A percentile compares a stretch with the other conserved stretches of the same genome.
phyloP scores from a whole-genome alignment of 2,329 filamentous ascomycete species.

The Monascus ruber region DNA sequence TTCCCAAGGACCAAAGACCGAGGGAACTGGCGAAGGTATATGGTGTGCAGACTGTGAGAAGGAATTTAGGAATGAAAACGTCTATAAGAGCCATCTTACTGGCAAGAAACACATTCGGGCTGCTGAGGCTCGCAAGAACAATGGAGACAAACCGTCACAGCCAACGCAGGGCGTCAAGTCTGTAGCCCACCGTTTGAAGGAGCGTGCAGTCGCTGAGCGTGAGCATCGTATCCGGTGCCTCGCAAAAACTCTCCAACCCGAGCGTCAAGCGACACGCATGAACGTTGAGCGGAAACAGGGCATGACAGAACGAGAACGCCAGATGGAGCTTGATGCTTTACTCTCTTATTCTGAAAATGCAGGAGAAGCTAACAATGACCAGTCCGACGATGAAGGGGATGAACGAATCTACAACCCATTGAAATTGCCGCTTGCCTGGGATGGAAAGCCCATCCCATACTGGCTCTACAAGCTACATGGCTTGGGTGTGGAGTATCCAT shows the following conservation, averaged over 20 bases:
- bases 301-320: conserved; percentile 92
- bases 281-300: conserved; percentile 95
- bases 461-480: conserved; percentile 98
- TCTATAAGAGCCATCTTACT: conserved; percentile 77
- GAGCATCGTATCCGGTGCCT: conserved; percentile 76
- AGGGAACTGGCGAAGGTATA: conserved; percentile 54
- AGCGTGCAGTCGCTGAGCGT: conserved; percentile 78
- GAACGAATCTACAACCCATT: conserved; percentile 94
- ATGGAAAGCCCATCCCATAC: conserved; percentile 96
- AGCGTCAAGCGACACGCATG: conserved; percentile 77
- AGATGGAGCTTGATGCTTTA: conserved; percentile 83
- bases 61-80: conserved; percentile 89
- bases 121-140: conserved; percentile 50
- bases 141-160: conserved; percentile 18
- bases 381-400: conserved; percentile 64
- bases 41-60: conserved; percentile 92
- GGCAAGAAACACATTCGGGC: conserved; percentile 91
- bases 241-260: conserved; percentile 69
- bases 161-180: conserved; percentile 8
- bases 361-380: conserved; percentile 37
- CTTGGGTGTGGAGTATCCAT: conserved; percentile 84
- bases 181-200: conserved; percentile 53
- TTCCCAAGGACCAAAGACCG: conserved; percentile 34
- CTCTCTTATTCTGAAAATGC: conserved; percentile 49
- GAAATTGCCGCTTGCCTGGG: conserved; percentile 92